Conservation (phyloP, 2,329 filamentous ascomycete genomes). For the Apiospora kogelbergensis region DNA sequence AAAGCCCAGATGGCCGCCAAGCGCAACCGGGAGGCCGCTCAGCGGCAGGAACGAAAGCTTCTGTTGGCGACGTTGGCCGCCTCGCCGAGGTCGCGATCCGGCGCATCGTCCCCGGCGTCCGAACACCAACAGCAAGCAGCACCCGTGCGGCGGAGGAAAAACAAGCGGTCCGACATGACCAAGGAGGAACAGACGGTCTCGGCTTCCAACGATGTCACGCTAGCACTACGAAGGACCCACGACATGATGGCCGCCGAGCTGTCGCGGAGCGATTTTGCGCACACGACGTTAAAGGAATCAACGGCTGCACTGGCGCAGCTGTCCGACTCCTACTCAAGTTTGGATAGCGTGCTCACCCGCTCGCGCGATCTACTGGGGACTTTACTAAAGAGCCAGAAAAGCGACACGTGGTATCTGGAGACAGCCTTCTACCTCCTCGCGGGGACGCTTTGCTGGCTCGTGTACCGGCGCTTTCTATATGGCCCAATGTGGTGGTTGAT, state of each 20-base stretch:
- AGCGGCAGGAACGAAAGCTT: conserved; percentile 73
- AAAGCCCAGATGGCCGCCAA: conserved; percentile 80
- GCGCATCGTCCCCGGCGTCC: conserved; percentile 34
- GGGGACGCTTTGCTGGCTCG: conserved; percentile 77
- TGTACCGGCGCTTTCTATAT: conserved; percentile 83
- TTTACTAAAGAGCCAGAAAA: conserved; percentile 85
- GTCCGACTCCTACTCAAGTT: conserved; percentile 74
- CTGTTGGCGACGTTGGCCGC: conserved; percentile 56
- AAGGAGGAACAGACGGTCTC: conserved; percentile 70
- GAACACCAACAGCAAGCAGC: conserved; percentile 8
- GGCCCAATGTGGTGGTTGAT: conserved; percentile 89
- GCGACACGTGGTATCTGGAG: conserved; percentile 96
- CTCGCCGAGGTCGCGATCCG: conserved; percentile 32
- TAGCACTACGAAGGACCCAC: conserved; percentile 81
- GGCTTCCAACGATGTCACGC: conserved; percentile 81
- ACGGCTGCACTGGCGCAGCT: conserved; percentile 80
- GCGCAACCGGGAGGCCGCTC: conserved; percentile 70
- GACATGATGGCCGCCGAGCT: conserved; percentile 84
- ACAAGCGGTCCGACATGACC: conserved; percentile 33
- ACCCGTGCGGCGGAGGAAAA: conserved; percentile 34
- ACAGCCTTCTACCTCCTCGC: conserved; percentile 82
- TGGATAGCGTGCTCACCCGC: conserved; percentile 74
- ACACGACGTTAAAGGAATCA: conserved; percentile 82
- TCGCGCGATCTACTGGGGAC: conserved; percentile 76
- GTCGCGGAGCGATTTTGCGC: conserved; percentile 82